These are phyloP conservation scores for Coemansia sp. DNA, from an alignment of 192 early-diverging fungal genomes.

Conservation along the genomic window DNA sequence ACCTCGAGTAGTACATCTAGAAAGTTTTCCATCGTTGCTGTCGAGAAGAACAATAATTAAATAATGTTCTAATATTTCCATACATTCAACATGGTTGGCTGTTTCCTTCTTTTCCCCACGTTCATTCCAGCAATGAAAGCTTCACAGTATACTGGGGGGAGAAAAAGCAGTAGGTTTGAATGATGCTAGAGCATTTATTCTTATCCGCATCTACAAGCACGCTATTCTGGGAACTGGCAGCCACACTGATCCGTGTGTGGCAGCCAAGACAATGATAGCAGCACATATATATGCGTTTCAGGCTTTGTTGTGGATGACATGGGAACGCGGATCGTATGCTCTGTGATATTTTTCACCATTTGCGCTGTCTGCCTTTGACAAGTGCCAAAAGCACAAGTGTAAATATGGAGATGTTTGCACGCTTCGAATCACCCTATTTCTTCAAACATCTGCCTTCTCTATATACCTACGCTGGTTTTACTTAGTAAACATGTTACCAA, in stretches of 20 bases:
- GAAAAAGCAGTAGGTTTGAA: background rate
- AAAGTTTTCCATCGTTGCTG: too few relatives aligned
- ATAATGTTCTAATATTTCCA: too few relatives aligned
- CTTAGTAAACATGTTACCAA: constrained; percentile 5
- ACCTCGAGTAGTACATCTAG: constrained; percentile 30
- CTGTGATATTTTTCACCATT: background rate
- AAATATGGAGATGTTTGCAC: background rate
- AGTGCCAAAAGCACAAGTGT: background rate
- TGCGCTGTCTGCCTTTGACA: background rate
- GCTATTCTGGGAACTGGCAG: background rate
- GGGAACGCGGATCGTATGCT: background rate
- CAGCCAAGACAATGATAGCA: background rate
- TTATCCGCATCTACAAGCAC: background rate
- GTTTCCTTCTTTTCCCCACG: too few relatives aligned
- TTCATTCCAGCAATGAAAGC: too few relatives aligned
- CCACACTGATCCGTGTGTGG: background rate
- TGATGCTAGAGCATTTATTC: background rate
- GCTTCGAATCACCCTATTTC: too few relatives aligned
- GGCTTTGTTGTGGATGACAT: background rate
- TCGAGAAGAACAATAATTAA: too few relatives aligned
- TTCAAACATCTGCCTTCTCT: background rate
- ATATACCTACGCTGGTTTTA: background rate
- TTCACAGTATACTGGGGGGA: too few relatives aligned
- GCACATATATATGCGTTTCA: background rate
- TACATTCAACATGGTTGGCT: too few relatives aligned